Evolutionary conservation across 768 basidiomycete species (phyloP), one percentile per base, ranked within the genome.

Genomic region (Porpolomopsis calyptriformis): DNA sequence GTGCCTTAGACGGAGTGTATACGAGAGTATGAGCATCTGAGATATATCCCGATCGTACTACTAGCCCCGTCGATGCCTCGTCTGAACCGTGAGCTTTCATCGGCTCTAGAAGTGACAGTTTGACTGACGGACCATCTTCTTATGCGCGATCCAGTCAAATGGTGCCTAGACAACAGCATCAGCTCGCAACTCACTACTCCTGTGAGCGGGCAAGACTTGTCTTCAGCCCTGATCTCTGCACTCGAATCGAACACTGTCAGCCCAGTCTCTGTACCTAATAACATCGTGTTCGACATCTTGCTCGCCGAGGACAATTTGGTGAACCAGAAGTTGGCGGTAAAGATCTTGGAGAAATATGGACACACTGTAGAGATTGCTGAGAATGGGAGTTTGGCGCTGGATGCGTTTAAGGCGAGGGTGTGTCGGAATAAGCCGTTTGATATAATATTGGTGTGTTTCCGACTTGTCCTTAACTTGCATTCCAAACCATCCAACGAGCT

Each of bases 271-370:
- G 81, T 82, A 1, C 84, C 86, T 19, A 93, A 82, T 59, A 88
- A 94, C 54, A 74, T 87, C 20, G 74, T 81, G 2, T 91, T 90
- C 64, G 88, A 90, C 60, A 94, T 99, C 53, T 74, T 99, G 23
- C 77, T 99, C 12, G 96, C 96, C 0, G 96, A 99, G 61, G 96
- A 98, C 62, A 98, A 97, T 57, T 66, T 91, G 54, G 91, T 94
- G 45, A 92, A 93, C 62, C 90, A 93, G 71, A 94, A 94, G 62
- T 68, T 98, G 7, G 96, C 96, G 0, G 85, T 96, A 50, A 96
- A 94, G 71, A 88, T 98, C 49, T 69, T 99, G 11, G 94, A 98
- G 65, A 91, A 88, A 58, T 92, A 92, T 46, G 93, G 96, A 0
- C 96, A 98, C 58, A 76, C 79, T 7, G 91, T 96, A 20, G 90